Percentiles rank a stretch among this genome's conserved stretches.
phyloP scores from a whole-genome alignment of 2,329 filamentous ascomycete genomes.

The Pseudovirgaria hyperparasitica region DNA sequence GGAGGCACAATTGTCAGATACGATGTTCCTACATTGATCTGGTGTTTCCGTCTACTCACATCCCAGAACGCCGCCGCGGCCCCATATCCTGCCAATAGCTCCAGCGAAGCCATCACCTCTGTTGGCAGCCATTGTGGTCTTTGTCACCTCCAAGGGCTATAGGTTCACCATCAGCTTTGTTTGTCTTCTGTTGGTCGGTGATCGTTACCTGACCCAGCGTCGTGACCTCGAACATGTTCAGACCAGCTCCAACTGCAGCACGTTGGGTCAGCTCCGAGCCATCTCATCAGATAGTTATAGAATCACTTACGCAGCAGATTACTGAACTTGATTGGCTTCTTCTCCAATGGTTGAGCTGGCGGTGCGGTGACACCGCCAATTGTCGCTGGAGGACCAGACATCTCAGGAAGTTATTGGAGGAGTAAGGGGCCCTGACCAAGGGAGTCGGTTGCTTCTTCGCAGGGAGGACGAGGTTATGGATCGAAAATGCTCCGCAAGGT shows the following conservation, averaged over 20 bases:
- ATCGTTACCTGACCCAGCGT: constrained; percentile 50
- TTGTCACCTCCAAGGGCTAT: constrained; percentile 92
- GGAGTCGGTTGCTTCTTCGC: constrained; percentile 84
- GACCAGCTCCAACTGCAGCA: constrained; percentile 60
- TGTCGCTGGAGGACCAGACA: constrained; percentile 32
- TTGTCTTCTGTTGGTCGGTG: background rate
- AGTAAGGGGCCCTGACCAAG: constrained; percentile 91
- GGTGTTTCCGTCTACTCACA: constrained; percentile 49
- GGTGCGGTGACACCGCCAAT: constrained; percentile 37
- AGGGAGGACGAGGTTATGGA: constrained; percentile 7
- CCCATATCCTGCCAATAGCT: constrained; percentile 80
- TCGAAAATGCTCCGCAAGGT: too few relatives aligned
- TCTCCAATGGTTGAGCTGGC: constrained; percentile 68
- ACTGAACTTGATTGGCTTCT: constrained; percentile 99
- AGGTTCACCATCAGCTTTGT: constrained; percentile 39
- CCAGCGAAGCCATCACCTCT: constrained; percentile 73
- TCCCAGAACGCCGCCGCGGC: constrained; percentile 81
- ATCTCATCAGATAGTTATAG: background rate
- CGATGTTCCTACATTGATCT: constrained; percentile 1
- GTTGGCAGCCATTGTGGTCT: constrained; percentile 99
- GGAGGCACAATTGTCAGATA: constrained; percentile 1
- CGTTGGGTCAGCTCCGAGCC: constrained; percentile 14
- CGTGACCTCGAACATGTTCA: constrained; percentile 90
- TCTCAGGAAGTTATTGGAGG: constrained; percentile 35
- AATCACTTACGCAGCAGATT: constrained; percentile 66